Base-by-base conservation (phyloP, 2,329 filamentous ascomycete species). In the Periconia sp. region DNA sequence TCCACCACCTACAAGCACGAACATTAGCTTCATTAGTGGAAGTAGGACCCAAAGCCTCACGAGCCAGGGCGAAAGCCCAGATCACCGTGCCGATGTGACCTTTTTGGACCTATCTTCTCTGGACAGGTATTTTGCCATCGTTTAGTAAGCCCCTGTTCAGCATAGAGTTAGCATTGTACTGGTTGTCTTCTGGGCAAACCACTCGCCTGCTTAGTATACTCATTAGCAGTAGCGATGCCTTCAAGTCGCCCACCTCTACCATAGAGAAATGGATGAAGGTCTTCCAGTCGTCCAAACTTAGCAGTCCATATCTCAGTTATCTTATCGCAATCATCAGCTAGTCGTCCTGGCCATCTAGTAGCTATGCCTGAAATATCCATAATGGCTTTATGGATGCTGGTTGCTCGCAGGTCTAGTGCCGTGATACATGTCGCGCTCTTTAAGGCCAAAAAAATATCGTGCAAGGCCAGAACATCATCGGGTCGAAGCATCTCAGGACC, bases 1-100 rank as follows among this genome's bases (percentile, higher is more conserved):
- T 74, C 76, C 76, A 78, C 76, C 76, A 78, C 19, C 75, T 78
- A 15, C 16, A 24, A 7, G n/a, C n/a, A 13, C n/a, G 3, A n/a
- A n/a, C 2, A 35, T 57, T n/a, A 57, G 46, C 17, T 25, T 24
- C n/a, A 6, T 21, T 12, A 2, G 12, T 10, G 11, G 10, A 13
- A 25, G 15, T 1, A 6, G 4, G 26, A 7, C 3, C 4, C 2
- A 15, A 25, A 17, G 1, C 68, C 73, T 58, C 47, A 78, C 75
- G 70, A 63, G 59, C 76, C 76, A 41, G 74, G 63, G n/a, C 47
- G 61, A 43, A 78, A 78, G 0, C 73, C 73, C n/a, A 77, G 48
- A 46, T 67, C 54, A 5, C 75, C 75, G 29, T 58, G 57, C 29
- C 60, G 61, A 36, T 68, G 68, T 4, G 72, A 63, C 9, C 58